Conservation (phyloP, 2,329 filamentous ascomycete species). For the Epichloe amarillans region DNA sequence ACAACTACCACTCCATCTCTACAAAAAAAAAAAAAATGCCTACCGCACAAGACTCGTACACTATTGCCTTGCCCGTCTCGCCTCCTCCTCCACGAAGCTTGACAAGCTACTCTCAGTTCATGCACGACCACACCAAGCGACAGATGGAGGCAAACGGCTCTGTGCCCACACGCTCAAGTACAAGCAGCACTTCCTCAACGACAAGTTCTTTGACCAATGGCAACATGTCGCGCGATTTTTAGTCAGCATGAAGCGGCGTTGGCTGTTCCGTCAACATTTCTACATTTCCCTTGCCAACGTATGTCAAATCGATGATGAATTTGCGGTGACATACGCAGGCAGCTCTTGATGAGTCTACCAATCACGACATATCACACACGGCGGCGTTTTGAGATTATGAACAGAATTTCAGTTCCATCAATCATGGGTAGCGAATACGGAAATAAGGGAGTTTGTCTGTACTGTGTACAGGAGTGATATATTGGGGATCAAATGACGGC, state of each 20-base stretch:
- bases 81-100: conserved; percentile 32
- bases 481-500: neutral
- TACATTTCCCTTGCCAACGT: no score
- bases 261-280: no score
- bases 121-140: conserved; percentile 52
- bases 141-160: conserved; percentile 45
- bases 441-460: neutral
- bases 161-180: conserved; percentile 9
- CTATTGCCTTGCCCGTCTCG: conserved; percentile 23
- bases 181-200: conserved; percentile 10
- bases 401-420: neutral
- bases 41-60: conserved; percentile 25
- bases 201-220: conserved; percentile 17
- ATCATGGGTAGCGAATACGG: neutral
- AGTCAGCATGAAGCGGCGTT: neutral
- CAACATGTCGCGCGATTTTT: conserved; percentile 9
- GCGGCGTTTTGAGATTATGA: conserved; percentile 2
- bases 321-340: neutral
- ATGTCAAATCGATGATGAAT: neutral
- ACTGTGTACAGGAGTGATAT: neutral
- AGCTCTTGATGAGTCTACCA: neutral
- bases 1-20: neutral
- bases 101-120: conserved; percentile 44
- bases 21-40: conserved; percentile 19
- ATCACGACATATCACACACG: neutral